Percentiles rank a stretch among this genome's conserved stretches.
Evolutionary conservation across 2,329 filamentous ascomycete species (phyloP).

Genomic region (Colletotrichum sansevieriae): DNA sequence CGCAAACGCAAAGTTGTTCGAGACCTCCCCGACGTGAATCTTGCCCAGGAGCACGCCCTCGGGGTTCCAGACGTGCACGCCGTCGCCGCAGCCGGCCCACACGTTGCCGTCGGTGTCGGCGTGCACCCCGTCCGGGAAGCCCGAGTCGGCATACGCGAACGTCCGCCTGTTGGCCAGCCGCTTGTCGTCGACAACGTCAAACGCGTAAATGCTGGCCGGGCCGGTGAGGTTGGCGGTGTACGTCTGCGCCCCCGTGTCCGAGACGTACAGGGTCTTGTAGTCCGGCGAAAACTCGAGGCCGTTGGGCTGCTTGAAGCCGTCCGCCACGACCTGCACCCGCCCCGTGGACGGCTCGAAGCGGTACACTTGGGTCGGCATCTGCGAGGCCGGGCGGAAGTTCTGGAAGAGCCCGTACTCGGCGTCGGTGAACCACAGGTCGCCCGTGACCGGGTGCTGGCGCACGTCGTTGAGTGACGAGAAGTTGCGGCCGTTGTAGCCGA

Average conservation of each 20-base stretch:
- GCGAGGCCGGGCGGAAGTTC: slow-evolving; percentile 57
- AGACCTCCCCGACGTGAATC: slow-evolving; percentile 56
- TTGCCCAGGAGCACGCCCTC: slow-evolving; percentile 60
- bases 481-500: slow-evolving; percentile 37
- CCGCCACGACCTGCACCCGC: slow-evolving; percentile 59
- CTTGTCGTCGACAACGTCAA: slow-evolving; percentile 33
- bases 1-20: slow-evolving; percentile 63
- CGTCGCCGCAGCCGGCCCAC: slow-evolving; percentile 63
- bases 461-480: slow-evolving; percentile 66
- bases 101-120: slow-evolving; percentile 61
- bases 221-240: slow-evolving; percentile 20
- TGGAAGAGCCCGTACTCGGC: slow-evolving; percentile 63
- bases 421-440: slow-evolving; percentile 64
- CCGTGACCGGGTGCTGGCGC: slow-evolving; percentile 54
- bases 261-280: slow-evolving; percentile 59
- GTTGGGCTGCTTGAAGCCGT: slow-evolving; percentile 62
- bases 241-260: slow-evolving; percentile 53
- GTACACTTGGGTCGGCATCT: slow-evolving; percentile 62
- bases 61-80: slow-evolving; percentile 62
- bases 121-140: slow-evolving; percentile 62
- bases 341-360: slow-evolving; percentile 56
- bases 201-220: slow-evolving; percentile 37
- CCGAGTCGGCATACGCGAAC: slow-evolving; percentile 62
- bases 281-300: slow-evolving; percentile 62
- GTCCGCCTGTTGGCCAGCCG: slow-evolving; percentile 57